phyloP scores from a whole-genome alignment of 2,329 filamentous ascomycete genomes.

The Diaporthe helianthi region DNA sequence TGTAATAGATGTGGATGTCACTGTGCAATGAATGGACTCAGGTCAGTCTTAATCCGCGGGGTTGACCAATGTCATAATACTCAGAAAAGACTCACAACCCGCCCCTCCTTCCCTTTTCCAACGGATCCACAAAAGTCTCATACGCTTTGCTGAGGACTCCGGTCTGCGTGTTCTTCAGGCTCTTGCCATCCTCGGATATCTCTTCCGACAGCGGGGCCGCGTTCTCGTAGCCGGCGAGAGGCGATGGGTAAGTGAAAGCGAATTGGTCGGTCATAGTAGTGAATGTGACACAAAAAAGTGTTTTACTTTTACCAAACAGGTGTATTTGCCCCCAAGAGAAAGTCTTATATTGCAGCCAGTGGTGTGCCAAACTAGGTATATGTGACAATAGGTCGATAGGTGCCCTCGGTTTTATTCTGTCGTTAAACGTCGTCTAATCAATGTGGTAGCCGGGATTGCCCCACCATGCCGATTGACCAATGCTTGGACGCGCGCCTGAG shows the following conservation, averaged over 20 bases:
- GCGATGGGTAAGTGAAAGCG: conserved; percentile 60
- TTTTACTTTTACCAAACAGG: neutral
- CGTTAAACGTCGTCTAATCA: neutral
- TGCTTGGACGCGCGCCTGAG: neutral
- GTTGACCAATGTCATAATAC: neutral
- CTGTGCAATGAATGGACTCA: conserved; percentile 46
- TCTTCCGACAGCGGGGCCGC: conserved; percentile 65
- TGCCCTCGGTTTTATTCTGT: neutral
- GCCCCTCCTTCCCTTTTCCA: conserved; percentile 70
- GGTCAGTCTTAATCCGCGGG: neutral
- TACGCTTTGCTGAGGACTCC: conserved; percentile 72
- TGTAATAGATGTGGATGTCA: conserved; percentile 87
- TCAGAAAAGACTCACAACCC: conserved; percentile 66
- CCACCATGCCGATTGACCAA: conserved; percentile 15
- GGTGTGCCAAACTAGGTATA: neutral
- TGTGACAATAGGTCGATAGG: neutral
- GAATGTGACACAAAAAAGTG: neutral
- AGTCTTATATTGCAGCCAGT: neutral
- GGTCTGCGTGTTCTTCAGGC: conserved; percentile 70
- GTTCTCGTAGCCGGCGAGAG: conserved; percentile 63
- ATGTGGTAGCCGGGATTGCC: neutral
- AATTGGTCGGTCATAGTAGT: conserved; percentile 49
- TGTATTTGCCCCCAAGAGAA: neutral
- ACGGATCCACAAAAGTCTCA: conserved; percentile 69
- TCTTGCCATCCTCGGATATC: conserved; percentile 76